A percentile compares a stretch with the other conserved stretches of the same genome.
These are phyloP conservation scores for Stentor coeruleus DNA, from an alignment of 73 alveolate species.

Conservation along the genomic window DNA sequence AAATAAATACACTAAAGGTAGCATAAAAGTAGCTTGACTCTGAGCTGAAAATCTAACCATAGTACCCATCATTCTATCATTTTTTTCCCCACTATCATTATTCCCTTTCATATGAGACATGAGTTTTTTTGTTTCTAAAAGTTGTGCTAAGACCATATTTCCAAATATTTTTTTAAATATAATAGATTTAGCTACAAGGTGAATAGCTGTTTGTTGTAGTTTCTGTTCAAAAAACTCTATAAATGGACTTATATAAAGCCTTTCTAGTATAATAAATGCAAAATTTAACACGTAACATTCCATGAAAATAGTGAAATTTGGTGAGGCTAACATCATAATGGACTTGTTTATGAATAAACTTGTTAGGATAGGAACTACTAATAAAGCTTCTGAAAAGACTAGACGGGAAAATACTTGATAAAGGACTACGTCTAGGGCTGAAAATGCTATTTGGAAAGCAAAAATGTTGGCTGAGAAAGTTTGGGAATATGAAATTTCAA, in stretches of 20 bases:
- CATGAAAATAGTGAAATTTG: constrained; percentile 50
- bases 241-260: constrained; percentile 58
- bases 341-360: constrained; percentile 45
- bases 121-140: constrained; percentile 39
- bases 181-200: constrained; percentile 32
- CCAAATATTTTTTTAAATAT: constrained; percentile 46
- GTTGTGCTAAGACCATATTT: constrained; percentile 34
- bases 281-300: constrained; percentile 47
- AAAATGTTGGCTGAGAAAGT: constrained; percentile 41
- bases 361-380: constrained; percentile 53
- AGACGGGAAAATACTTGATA: constrained; percentile 50
- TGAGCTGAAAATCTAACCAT: constrained; percentile 48
- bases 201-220: constrained; percentile 37
- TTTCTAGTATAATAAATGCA: constrained; percentile 40
- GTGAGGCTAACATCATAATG: constrained; percentile 63
- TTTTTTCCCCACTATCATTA: constrained; percentile 57
- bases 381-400: constrained; percentile 55
- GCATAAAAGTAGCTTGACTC: constrained; percentile 45
- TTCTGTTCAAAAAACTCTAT: constrained; percentile 51
- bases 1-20: constrained; percentile 45
- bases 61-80: constrained; percentile 58
- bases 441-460: constrained; percentile 35
- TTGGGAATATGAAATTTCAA: constrained; percentile 55
- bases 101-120: constrained; percentile 41
- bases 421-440: constrained; percentile 34